phyloP scores from a whole-genome alignment of 2,329 filamentous ascomycete genomes.

The Colletotrichum agaves region DNA sequence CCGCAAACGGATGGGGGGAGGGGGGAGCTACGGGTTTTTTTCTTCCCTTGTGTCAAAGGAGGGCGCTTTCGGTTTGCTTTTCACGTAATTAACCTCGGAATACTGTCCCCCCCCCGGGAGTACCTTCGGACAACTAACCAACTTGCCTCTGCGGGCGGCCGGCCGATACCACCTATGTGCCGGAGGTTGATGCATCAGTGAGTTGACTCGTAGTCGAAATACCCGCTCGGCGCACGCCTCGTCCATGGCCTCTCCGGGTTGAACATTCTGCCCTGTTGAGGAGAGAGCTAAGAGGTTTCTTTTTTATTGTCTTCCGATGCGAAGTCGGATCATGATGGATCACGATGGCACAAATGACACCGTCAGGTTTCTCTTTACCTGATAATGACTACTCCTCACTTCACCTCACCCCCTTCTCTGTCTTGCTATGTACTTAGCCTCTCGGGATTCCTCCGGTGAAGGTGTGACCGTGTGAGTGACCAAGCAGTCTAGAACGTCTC shows the following conservation, averaged over 20 bases:
- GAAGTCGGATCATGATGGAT: conserved; percentile 4
- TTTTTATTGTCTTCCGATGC: too few species aligned
- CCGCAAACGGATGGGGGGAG: conserved; percentile 33
- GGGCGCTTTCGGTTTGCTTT: too few species aligned
- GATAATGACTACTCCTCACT: conserved; percentile 9
- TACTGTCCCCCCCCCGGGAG: neutral
- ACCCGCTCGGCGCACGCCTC: neutral
- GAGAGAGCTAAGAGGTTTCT: neutral
- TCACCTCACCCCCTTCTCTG: conserved; percentile 4
- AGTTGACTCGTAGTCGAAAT: neutral
- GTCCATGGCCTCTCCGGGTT: neutral
- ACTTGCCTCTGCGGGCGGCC: neutral
- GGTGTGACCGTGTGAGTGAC: neutral
- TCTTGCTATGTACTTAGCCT: neutral
- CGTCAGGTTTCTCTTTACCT: neutral
- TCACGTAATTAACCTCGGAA: too few species aligned
- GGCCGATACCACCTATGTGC: neutral
- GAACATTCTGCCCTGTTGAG: neutral
- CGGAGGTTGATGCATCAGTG: neutral
- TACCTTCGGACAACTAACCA: conserved; percentile 3
- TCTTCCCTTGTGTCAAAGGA: neutral
- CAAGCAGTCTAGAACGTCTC: conserved; percentile 23
- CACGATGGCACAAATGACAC: neutral
- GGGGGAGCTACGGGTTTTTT: neutral
- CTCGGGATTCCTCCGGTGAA: conserved; percentile 10